These are phyloP conservation scores for Kodamaea laetipori DNA, from an alignment of 805 yeast species.

Conservation along the genomic window DNA sequence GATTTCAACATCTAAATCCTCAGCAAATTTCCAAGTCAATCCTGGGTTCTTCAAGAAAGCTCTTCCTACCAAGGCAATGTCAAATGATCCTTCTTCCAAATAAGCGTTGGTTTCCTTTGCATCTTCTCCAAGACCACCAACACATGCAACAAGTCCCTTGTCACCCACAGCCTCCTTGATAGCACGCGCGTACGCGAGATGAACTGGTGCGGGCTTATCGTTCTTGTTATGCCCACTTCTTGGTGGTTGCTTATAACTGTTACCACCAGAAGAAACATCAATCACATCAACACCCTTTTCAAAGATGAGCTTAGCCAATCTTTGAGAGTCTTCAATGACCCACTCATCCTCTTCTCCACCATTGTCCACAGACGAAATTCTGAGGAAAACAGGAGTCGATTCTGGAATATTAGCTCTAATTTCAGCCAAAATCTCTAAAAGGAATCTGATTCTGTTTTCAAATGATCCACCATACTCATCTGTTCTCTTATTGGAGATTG, in stretches of 20 bases:
- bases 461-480: slow-evolving; percentile 37
- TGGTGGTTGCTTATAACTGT: slow-evolving; percentile 32
- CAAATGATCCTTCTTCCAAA: slow-evolving; percentile 47
- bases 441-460: slow-evolving; percentile 40
- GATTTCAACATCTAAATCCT: slow-evolving; percentile 45
- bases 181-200: slow-evolving; percentile 41
- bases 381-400: slow-evolving; percentile 47
- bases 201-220: slow-evolving; percentile 29
- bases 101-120: slow-evolving; percentile 40
- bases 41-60: slow-evolving; percentile 52
- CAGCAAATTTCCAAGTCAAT: slow-evolving; percentile 53
- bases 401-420: slow-evolving; percentile 42
- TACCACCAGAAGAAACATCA: slow-evolving; percentile 60
- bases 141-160: slow-evolving; percentile 44
- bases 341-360: slow-evolving; percentile 37
- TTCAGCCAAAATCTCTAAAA: slow-evolving; percentile 36
- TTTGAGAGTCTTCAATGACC: slow-evolving; percentile 47
- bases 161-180: slow-evolving; percentile 49
- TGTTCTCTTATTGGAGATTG: slow-evolving; percentile 34
- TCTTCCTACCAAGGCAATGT: slow-evolving; percentile 49
- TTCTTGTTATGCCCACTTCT: slow-evolving; percentile 16
- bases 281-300: slow-evolving; percentile 51
- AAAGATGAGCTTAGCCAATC: slow-evolving; percentile 40
- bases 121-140: slow-evolving; percentile 43
- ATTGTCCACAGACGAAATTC: slow-evolving; percentile 51